A percentile compares a stretch with the other conserved stretches of the same genome.
These are phyloP conservation scores for Camillea tinctor DNA, from an alignment of 2,329 filamentous ascomycete genomes.

Conservation along the genomic window DNA sequence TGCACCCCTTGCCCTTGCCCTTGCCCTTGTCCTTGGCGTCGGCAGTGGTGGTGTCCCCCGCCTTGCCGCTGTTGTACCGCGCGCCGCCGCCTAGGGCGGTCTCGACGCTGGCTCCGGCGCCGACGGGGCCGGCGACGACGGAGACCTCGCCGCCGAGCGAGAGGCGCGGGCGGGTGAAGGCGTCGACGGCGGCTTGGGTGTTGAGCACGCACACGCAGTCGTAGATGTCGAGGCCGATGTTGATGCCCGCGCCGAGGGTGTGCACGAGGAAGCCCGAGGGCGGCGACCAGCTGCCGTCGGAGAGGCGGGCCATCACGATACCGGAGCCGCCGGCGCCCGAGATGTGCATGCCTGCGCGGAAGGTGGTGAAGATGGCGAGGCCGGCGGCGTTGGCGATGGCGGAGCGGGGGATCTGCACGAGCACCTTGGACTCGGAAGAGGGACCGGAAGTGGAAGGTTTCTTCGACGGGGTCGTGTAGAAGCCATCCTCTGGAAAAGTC, in stretches of 20 bases:
- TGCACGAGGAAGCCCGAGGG: slow-evolving; percentile 82
- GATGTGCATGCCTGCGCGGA: slow-evolving; percentile 64
- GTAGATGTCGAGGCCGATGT: slow-evolving; percentile 82
- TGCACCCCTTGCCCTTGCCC: slow-evolving; percentile 6
- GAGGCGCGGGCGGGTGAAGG: slow-evolving; percentile 72
- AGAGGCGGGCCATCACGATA: slow-evolving; percentile 59
- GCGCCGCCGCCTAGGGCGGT: slow-evolving; percentile 46
- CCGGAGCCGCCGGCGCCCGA: slow-evolving; percentile 67
- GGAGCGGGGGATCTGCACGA: slow-evolving; percentile 54
- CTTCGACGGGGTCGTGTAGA: slow-evolving; percentile 41
- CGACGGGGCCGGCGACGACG: slow-evolving; percentile 67
- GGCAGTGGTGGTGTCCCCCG: background rate
- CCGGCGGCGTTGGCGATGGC: slow-evolving; percentile 66
- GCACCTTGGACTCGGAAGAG: slow-evolving; percentile 43
- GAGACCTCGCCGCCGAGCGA: slow-evolving; percentile 78
- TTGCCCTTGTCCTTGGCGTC: slow-evolving; percentile 8
- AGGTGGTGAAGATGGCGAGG: slow-evolving; percentile 70
- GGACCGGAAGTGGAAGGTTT: slow-evolving; percentile 26
- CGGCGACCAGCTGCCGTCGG: slow-evolving; percentile 72
- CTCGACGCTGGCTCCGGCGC: slow-evolving; percentile 72
- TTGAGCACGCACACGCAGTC: slow-evolving; percentile 89
- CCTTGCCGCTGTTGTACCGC: background rate
- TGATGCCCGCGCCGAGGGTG: slow-evolving; percentile 75
- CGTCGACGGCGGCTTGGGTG: slow-evolving; percentile 69
- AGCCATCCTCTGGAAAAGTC: slow-evolving; percentile 46